Conservation (phyloP, 2,329 filamentous ascomycete species). For the Thyridium curvatum region DNA sequence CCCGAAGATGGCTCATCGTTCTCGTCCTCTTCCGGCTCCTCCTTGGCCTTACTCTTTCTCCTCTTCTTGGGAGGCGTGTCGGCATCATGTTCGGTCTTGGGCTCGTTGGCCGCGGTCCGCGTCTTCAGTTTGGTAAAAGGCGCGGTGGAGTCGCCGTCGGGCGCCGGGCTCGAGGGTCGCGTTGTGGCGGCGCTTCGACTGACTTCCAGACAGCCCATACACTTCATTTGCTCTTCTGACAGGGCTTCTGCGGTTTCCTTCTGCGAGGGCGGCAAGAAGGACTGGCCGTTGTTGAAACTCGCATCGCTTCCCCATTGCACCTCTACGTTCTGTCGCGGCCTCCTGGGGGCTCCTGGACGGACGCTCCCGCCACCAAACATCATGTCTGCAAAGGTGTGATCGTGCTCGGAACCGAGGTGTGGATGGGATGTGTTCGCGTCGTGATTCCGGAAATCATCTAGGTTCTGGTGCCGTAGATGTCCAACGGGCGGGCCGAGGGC, state of each 20-base stretch:
- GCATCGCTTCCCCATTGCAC: conserved; percentile 64
- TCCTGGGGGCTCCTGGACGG: conserved; percentile 9
- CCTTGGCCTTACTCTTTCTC: conserved; percentile 47
- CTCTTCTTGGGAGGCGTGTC: conserved; percentile 43
- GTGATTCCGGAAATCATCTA: conserved; percentile 35
- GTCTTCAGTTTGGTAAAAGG: conserved; percentile 11
- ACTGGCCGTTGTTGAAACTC: conserved; percentile 50
- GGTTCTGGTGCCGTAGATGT: conserved; percentile 33
- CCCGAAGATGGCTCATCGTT: conserved; percentile 24
- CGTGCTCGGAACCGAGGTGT: conserved; percentile 19
- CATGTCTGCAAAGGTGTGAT: conserved; percentile 34
- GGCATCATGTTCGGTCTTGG: conserved; percentile 27
- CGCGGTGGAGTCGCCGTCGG: conserved; percentile 15
- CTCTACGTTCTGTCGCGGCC: conserved; percentile 22
- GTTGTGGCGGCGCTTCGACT: conserved; percentile 54
- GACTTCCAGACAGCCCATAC: conserved; percentile 50
- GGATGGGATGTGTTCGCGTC: conserved; percentile 21
- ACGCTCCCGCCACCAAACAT: conserved; percentile 23
- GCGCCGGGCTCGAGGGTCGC: conserved; percentile 48
- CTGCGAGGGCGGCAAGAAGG: conserved; percentile 50
- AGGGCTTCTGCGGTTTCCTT: conserved; percentile 54
- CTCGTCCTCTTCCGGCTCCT: conserved; percentile 31
- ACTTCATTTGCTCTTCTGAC: conserved; percentile 47
- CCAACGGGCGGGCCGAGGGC: conserved; percentile 27
- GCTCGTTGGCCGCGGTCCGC: conserved; percentile 14